These are phyloP conservation scores for Boletus subparvulus DNA, from an alignment of 768 basidiomycete genomes.

Conservation along the genomic window DNA sequence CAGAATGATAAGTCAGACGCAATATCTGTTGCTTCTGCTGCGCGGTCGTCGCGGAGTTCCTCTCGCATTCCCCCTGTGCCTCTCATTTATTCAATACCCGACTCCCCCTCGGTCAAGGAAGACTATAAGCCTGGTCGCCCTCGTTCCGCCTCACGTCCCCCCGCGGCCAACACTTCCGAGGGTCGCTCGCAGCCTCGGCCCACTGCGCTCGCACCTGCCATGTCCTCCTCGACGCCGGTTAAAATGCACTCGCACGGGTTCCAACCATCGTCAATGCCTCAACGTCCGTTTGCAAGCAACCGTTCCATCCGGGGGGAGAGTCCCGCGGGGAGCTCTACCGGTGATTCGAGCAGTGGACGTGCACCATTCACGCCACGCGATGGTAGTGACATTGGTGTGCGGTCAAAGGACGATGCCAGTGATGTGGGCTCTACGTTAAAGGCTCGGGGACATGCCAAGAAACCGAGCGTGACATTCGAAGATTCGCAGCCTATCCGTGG, in stretches of 20 bases:
- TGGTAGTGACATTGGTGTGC: conserved; percentile 58
- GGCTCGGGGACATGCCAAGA: conserved; percentile 44
- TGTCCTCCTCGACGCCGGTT: conserved; percentile 7
- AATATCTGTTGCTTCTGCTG: conserved; percentile 23
- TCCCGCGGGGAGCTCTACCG: conserved; percentile 76
- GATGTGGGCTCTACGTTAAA: conserved; percentile 31
- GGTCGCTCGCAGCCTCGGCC: conserved; percentile 14
- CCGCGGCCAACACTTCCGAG: conserved; percentile 10
- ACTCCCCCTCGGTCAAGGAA: conserved; percentile 33
- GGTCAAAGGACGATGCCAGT: conserved; percentile 19
- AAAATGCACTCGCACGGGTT: conserved; percentile 29
- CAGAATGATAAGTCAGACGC: conserved; percentile 30
- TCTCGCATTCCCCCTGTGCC: conserved; percentile 31
- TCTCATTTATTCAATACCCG: conserved; percentile 33
- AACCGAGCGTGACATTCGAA: conserved; percentile 69
- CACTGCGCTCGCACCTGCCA: conserved; percentile 5
- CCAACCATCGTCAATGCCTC: conserved; percentile 31
- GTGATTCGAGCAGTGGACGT: conserved; percentile 77
- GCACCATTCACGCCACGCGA: conserved; percentile 76
- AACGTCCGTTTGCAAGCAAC: conserved; percentile 56
- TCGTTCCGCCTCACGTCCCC: conserved; percentile 6
- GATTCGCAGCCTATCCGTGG: conserved; percentile 41
- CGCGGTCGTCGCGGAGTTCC: conserved; percentile 22
- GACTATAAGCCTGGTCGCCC: conserved; percentile 14
- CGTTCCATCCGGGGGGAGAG: conserved; percentile 50